phyloP scores from a whole-genome alignment of 2,329 filamentous ascomycete genomes.

The Drechslerella stenobrocha region DNA sequence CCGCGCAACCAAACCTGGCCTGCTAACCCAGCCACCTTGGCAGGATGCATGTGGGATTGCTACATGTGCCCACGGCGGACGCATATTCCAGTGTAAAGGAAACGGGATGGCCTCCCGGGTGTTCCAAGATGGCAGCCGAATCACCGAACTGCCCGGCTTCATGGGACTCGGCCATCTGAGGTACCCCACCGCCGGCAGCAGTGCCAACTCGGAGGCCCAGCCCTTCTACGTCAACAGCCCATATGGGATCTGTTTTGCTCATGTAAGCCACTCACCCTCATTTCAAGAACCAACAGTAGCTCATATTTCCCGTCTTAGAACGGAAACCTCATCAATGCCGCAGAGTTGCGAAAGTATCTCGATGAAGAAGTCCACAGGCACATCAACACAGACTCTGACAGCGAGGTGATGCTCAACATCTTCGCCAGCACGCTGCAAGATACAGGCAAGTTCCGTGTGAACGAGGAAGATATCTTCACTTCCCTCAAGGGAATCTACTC shows the following conservation, averaged over 20 bases:
- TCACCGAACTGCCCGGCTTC: constrained; percentile 75
- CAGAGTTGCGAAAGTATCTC: constrained; percentile 70
- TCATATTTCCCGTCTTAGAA: constrained; percentile 63
- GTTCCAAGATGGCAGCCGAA: constrained; percentile 75
- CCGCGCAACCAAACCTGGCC: constrained; percentile 33
- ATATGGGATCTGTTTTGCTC: constrained; percentile 75
- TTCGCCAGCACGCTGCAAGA: constrained; percentile 81
- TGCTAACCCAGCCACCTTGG: constrained; percentile 47
- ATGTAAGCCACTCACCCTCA: constrained; percentile 43
- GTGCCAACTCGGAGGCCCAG: constrained; percentile 81
- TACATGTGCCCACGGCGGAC: constrained; percentile 71
- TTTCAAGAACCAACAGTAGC: background rate
- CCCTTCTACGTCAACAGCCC: constrained; percentile 90
- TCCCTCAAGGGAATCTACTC: constrained; percentile 73
- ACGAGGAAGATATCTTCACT: constrained; percentile 74
- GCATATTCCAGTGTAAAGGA: constrained; percentile 86
- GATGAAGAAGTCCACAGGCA: constrained; percentile 79
- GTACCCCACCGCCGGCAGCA: constrained; percentile 87
- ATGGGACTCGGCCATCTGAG: constrained; percentile 85
- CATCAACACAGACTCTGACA: constrained; percentile 88
- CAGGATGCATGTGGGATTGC: constrained; percentile 82
- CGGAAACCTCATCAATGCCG: constrained; percentile 82
- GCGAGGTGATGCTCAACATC: constrained; percentile 83
- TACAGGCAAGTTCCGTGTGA: constrained; percentile 78
- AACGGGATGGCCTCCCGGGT: constrained; percentile 85